A percentile compares a stretch with the other conserved stretches of the same genome.
Conservation (phyloP, 306 rosid genomes). For the Bauhinia variegata region DNA sequence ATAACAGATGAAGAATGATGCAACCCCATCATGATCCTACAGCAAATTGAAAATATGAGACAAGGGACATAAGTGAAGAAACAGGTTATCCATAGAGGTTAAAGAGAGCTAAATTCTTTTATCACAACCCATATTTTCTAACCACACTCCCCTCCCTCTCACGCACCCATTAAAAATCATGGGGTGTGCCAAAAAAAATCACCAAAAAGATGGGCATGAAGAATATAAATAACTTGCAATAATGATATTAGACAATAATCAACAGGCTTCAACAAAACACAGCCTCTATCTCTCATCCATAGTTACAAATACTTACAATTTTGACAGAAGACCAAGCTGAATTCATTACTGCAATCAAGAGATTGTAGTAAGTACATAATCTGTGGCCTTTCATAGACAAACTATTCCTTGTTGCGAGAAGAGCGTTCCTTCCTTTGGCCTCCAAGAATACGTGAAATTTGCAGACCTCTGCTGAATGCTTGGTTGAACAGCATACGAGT, state of each 20-base stretch:
- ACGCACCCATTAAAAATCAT: too few relatives aligned
- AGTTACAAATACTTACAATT: constrained; percentile 29
- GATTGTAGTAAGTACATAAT: constrained; percentile 9
- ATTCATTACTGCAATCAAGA: not conserved
- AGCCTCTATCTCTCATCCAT: constrained; percentile 11
- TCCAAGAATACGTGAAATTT: constrained; percentile 96
- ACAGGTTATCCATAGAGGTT: too few relatives aligned
- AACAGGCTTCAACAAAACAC: constrained; percentile 32
- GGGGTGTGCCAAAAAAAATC: too few relatives aligned
- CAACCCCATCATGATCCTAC: too few relatives aligned
- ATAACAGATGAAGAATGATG: too few relatives aligned
- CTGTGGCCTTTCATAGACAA: not conserved
- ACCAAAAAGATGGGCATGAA: not conserved
- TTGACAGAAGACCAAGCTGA: not conserved
- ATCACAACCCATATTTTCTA: too few relatives aligned
- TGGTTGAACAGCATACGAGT: constrained; percentile 98
- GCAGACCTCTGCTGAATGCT: constrained; percentile 92
- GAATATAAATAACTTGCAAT: not conserved
- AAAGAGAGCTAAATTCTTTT: too few relatives aligned
- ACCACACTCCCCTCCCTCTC: too few relatives aligned
- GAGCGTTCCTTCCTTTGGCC: constrained; percentile 88
- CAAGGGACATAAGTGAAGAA: too few relatives aligned
- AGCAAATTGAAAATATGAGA: too few relatives aligned
- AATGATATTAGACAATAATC: not conserved
- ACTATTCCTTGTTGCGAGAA: constrained; percentile 79